Evolutionary conservation across 306 rosid species (phyloP), one percentile per base, ranked within the genome.

Genomic region (Cercis canadensis): DNA sequence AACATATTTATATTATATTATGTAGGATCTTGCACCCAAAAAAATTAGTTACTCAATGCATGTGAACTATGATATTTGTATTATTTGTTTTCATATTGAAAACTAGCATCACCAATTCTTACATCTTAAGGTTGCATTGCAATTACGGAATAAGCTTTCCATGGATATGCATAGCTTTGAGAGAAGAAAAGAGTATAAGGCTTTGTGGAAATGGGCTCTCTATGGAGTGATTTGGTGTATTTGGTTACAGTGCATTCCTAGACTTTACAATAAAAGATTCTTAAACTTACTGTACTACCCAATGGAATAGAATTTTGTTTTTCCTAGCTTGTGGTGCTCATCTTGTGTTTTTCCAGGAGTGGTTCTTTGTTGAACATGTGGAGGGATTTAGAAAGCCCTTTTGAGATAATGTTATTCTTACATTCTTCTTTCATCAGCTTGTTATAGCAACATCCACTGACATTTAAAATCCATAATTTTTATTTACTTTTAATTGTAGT

Each of bases 61-160:
- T 81, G 51, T 52, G 72, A 74, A 39, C 57, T 61, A 31, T 67
- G 57, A 8, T 39, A 45, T 72, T 69, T 60, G 15, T 69, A 14
- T 31, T 19, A 56, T 49, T 39, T 56, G 51, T 72, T 52, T 72
- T 29, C 34, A 15, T 67, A 39, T 75, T 67, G 69, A 61, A n/a
- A 41, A 77, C 29, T 21, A 41, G 47, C 46, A 24, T 54, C 41
- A 33, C 17, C 47, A 46, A 16, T 73, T 76, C 40, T 65, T 44
- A 41, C 44, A 46, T 61, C 59, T 76, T 64, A 51, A 50, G 11
- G 21, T 32, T 72, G 59, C 58, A 77, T 73, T 49, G 40, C 7
- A 24, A 65, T 65, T 19, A 69, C 34, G 55, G 78, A 75, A 59
- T 47, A 54, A 59, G 17, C 32, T 70, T 16, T 21, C 13, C 65